Evolutionary conservation across 1,139 yeast genomes (phyloP).

Genomic region (Yamadazyma songkhlaensis): DNA sequence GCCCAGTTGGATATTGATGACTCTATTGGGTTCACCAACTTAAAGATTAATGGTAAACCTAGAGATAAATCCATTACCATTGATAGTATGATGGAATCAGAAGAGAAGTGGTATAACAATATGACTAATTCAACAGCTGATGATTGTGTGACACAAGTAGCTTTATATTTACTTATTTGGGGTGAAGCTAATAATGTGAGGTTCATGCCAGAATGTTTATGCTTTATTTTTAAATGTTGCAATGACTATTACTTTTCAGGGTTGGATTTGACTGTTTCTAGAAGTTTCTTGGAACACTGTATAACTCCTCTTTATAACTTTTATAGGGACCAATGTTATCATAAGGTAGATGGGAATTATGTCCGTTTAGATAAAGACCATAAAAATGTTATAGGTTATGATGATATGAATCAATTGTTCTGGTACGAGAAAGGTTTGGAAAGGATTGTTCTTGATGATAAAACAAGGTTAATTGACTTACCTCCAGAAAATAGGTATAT

Average conservation of each 20-base stretch:
- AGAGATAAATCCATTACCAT: slow-evolving; percentile 30
- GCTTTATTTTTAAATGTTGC: slow-evolving; percentile 78
- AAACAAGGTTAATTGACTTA: slow-evolving; percentile 36
- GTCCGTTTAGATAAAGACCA: slow-evolving; percentile 52
- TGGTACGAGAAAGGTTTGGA: slow-evolving; percentile 56
- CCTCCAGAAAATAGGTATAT: slow-evolving; percentile 47
- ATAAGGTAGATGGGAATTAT: slow-evolving; percentile 32
- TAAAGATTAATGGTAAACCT: slow-evolving; percentile 33
- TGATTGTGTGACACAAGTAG: slow-evolving; percentile 63
- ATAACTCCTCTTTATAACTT: slow-evolving; percentile 75
- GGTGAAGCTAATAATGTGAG: slow-evolving; percentile 85
- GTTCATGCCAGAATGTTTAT: slow-evolving; percentile 82
- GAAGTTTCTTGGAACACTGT: slow-evolving; percentile 55
- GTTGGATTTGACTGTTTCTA: slow-evolving; percentile 18
- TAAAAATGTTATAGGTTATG: slow-evolving; percentile 53
- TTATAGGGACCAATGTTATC: slow-evolving; percentile 56
- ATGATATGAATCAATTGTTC: slow-evolving; percentile 62
- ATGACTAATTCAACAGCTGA: slow-evolving; percentile 54
- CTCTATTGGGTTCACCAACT: slow-evolving; percentile 69
- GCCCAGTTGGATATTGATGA: slow-evolving; percentile 87
- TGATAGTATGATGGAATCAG: slow-evolving; percentile 62
- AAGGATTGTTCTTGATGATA: slow-evolving; percentile 36
- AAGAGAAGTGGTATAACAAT: slow-evolving; percentile 66
- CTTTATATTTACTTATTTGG: slow-evolving; percentile 75
- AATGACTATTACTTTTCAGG: slow-evolving; percentile 58